Evolutionary conservation across 163 green algal genomes (phyloP).

Genomic region (Chlamydomonas reinhardtii): DNA sequence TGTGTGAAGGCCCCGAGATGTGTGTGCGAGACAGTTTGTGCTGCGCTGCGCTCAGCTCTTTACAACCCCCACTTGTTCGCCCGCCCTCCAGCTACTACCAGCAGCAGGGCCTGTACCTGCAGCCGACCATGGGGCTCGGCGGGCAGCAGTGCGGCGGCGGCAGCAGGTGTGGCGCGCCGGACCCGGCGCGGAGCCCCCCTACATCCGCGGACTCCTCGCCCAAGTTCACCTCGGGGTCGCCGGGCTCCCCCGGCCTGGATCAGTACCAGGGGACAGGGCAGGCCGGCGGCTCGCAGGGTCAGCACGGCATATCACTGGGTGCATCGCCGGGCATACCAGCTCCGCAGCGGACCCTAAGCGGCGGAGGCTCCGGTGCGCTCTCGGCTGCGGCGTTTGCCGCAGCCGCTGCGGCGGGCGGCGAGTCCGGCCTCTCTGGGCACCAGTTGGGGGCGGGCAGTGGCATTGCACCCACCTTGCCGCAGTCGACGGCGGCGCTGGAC

Average conservation of each 20-base stretch:
- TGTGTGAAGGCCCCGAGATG: too few relatives aligned
- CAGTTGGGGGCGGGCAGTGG: not conserved
- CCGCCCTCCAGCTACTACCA: constrained; percentile 35
- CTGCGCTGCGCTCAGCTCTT: too few relatives aligned
- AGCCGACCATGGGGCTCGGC: not conserved
- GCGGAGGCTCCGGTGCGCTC: constrained; percentile 2
- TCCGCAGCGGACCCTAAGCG: not conserved
- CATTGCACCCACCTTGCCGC: not conserved
- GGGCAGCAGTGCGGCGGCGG: too few relatives aligned
- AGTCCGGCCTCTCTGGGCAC: not conserved
- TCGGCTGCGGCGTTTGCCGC: constrained; percentile 25
- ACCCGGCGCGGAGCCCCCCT: not conserved
- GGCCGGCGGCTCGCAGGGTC: not conserved
- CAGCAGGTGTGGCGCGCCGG: not conserved
- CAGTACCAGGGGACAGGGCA: not conserved
- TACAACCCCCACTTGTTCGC: too few relatives aligned
- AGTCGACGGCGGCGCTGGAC: not conserved
- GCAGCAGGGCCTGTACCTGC: constrained; percentile 1
- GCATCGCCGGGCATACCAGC: not conserved
- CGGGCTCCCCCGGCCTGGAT: not conserved
- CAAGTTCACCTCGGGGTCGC: not conserved
- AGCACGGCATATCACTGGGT: too few relatives aligned
- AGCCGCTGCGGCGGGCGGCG: not conserved
- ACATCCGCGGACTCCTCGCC: not conserved
- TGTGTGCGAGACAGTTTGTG: too few relatives aligned